Evolutionary conservation across 2,329 filamentous ascomycete genomes (phyloP).

Genomic region (Zalaria sp.): DNA sequence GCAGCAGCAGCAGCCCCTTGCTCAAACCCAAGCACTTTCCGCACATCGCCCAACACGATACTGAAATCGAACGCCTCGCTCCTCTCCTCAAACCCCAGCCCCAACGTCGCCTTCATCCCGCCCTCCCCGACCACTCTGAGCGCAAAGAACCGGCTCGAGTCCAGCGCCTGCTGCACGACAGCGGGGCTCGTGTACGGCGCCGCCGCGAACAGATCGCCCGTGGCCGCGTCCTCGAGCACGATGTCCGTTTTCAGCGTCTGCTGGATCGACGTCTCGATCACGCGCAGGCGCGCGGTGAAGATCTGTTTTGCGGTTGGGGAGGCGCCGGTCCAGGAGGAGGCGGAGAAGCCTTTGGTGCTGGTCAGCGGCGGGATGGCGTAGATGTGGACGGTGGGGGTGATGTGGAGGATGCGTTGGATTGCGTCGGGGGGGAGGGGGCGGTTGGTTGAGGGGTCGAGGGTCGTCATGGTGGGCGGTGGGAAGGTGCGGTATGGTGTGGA

Average conservation of each 20-base stretch:
- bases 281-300: conserved; percentile 68
- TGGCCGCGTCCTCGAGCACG: conserved; percentile 61
- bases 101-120: conserved; percentile 63
- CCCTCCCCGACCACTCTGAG: conserved; percentile 62
- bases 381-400: conserved; percentile 61
- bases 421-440: conserved; percentile 54
- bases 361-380: conserved; percentile 75
- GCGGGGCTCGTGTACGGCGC: conserved; percentile 56
- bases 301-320: conserved; percentile 54
- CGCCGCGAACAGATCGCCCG: conserved; percentile 67
- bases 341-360: conserved; percentile 65
- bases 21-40: conserved; percentile 53
- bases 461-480: conserved; percentile 35
- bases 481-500: no score
- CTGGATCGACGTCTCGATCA: conserved; percentile 19
- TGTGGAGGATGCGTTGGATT: conserved; percentile 74
- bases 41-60: conserved; percentile 64
- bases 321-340: conserved; percentile 61
- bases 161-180: conserved; percentile 62
- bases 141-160: conserved; percentile 75
- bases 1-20: conserved; percentile 14
- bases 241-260: conserved; percentile 51
- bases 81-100: conserved; percentile 77
- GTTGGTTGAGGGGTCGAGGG: conserved; percentile 58
- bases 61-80: conserved; percentile 77